phyloP scores from a whole-genome alignment of 164 flowering plant genomes.

The Chimonanthus salicifolius region DNA sequence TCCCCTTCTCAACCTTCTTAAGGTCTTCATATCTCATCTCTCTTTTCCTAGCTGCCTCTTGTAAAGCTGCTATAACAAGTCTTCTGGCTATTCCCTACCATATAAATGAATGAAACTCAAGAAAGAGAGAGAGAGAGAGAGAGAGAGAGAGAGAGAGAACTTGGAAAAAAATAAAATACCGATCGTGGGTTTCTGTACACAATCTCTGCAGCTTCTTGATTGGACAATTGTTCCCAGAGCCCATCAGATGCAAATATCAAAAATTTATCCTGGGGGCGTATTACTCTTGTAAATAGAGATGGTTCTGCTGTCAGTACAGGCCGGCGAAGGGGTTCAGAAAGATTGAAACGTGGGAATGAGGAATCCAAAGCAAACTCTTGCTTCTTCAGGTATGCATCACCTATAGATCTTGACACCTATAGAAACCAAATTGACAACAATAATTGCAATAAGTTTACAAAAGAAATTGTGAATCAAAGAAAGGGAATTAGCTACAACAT shows the following conservation, averaged over 20 bases:
- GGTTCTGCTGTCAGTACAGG: constrained; percentile 78
- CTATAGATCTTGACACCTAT: constrained; percentile 48
- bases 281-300: constrained; percentile 30
- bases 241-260: constrained; percentile 92
- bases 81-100: constrained; percentile 73
- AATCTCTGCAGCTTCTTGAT: constrained; percentile 68
- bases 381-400: constrained; percentile 83
- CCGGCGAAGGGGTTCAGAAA: constrained; percentile 45
- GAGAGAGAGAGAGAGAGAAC: background rate
- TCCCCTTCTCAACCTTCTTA: constrained; percentile 42
- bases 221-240: constrained; percentile 75
- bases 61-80: constrained; percentile 49
- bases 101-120: background rate
- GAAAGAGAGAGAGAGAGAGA: background rate
- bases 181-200: constrained; percentile 49
- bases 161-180: constrained; percentile 28
- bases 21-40: constrained; percentile 46
- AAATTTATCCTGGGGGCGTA: constrained; percentile 54
- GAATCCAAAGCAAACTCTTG: constrained; percentile 55
- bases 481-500: background rate
- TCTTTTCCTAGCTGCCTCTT: constrained; percentile 52
- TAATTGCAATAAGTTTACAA: background rate
- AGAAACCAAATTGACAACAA: background rate
- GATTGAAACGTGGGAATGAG: constrained; percentile 46
- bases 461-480: background rate